Conservation (phyloP, 2,329 filamentous ascomycete species). For the Botryosphaeria agaves region DNA sequence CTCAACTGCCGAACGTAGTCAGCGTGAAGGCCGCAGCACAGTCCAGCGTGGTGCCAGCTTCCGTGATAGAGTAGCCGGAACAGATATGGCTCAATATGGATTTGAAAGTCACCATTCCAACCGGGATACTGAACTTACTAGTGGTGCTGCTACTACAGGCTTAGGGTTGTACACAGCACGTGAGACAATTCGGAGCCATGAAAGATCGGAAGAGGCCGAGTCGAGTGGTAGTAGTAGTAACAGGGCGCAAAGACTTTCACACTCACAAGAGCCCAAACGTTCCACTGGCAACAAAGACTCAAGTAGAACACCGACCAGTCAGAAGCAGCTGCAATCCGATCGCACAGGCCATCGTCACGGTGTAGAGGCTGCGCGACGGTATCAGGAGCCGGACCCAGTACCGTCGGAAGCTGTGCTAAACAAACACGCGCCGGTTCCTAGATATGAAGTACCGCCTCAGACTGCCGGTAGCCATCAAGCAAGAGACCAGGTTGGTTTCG, state of each 20-base stretch:
- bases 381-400: conserved; percentile 18
- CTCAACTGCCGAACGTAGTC: no score
- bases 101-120: no score
- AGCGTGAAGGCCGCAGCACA: no score
- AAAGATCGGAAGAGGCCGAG: no score
- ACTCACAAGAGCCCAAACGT: conserved; percentile 5
- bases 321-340: conserved; percentile 20
- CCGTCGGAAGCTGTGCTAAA: conserved; percentile 12
- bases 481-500: conserved; percentile 24
- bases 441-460: conserved; percentile 18
- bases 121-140: no score
- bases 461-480: conserved; percentile 17
- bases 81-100: no score
- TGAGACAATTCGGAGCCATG: neutral
- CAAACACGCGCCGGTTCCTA: conserved; percentile 8
- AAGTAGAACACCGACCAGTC: conserved; percentile 9
- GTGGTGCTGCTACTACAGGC: no score
- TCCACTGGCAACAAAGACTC: conserved; percentile 4
- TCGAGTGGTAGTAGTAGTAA: no score
- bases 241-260: neutral
- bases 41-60: no score
- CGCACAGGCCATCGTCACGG: conserved; percentile 17
- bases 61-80: no score
- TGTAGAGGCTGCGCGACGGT: conserved; percentile 14
- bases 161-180: neutral